Evolutionary conservation across 805 yeast species (phyloP), one percentile per base, ranked within the genome.

Genomic region (Lipomyces mesembrius): DNA sequence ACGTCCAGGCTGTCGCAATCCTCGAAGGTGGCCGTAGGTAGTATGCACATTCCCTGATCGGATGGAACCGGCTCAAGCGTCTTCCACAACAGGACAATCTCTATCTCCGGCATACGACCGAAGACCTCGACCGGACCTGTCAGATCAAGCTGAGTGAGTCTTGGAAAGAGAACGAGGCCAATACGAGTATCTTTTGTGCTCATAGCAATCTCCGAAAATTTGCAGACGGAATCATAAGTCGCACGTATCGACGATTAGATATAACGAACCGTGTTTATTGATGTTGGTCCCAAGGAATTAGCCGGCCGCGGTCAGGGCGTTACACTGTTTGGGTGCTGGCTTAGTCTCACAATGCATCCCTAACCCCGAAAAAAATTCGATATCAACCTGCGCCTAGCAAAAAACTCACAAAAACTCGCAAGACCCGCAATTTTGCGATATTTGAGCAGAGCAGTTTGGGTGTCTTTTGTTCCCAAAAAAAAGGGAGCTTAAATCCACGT

Each of bases 81-180:
- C 61, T 59, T 59, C 59, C 59, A 43, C n/a, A 59, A 32, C 1
- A 59, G 39, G 29, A 32, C 27, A n/a, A 59, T 4, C 59, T 51
- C 43, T 11, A 22, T 35, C 14, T 22, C 61, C 12, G 54, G 54
- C 39, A 46, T 51, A n/a, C 61, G 35, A 58, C 43, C 35, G 32
- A 59, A 59, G 59, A 59, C 61, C 59, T 59, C 61, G 34, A 22
- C 54, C 9, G 61, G 61, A 12, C 61, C 61, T 20, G 61, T 59
- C 59, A 59, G 39, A 22, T 59, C 61, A 29, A 59, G 43, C 63
- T 59, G 61, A n/a, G 61, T 59, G n/a, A 59, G 55, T 12, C 14
- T 59, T 14, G 61, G 61, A 35, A 59, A 59, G 29, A 59, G 59
- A 8, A 59, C 54, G 22, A 59, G 59, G 12, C 61, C 61, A 14